Evolutionary conservation across 768 basidiomycete species (phyloP), one percentile per base, ranked within the genome.

Genomic region (Psilocybe sp.): DNA sequence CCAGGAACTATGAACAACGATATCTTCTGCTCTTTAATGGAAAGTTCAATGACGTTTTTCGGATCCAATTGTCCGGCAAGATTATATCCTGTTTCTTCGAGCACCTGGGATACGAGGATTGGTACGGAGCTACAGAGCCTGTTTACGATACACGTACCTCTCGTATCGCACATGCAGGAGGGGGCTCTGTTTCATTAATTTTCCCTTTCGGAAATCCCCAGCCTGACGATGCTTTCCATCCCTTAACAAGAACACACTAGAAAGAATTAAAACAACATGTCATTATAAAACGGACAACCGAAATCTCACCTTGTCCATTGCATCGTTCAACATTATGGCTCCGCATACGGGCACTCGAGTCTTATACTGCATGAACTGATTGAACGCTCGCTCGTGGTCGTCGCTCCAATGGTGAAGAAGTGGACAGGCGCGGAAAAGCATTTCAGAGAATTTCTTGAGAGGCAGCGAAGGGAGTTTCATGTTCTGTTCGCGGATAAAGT

Each of bases 171-270:
- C 97, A 99, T 47, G 77, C 79, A 43, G 80, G 78, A 49, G 85
- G 80, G 7, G 87, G 82, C 65, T 99, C 97, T 52, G 89, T 81
- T 65, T 95, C 87, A 60, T 99, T 99, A 67, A 98, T 98, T 72
- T 99, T 99, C n/a, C 97, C 97, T 65, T 96, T 91, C 6, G 97
- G 97, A 68, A 98, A 99, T n/a, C 92, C 89, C 97, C 97, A 99
- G 6, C 93, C 92, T 2, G 97, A 90, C 15, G 87, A 90, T 33
- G 92, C 84, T 68, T 97, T 98, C 92, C 92, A 98, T 6, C 97
- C 97, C 69, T 97, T 94, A 51, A 99, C 97, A 52, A 99, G 80
- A n/a, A 99, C 77, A 62, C 92, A 94, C 95, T 98, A 3, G 37
- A 41, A 40, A 41, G n/a, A 39, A 36, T 40, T 20, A 52, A 18